Evolutionary conservation across 176 grass and related monocot genomes (phyloP), one percentile per base, ranked within the genome.

Genomic region (Aegilops umbellulata): DNA sequence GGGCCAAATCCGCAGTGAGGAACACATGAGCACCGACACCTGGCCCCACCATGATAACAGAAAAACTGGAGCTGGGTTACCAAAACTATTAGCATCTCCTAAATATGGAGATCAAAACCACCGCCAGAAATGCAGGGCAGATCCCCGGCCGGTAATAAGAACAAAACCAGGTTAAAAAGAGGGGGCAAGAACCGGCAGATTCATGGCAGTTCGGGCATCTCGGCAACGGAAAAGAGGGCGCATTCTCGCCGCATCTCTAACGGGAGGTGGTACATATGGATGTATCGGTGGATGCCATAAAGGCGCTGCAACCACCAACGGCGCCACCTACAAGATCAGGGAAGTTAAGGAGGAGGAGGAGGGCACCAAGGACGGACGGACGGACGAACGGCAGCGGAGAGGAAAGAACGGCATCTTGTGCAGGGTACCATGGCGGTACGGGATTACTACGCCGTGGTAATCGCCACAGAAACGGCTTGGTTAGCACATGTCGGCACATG

Each of bases 401-500:
- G 76, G 34, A 51, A 71, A 61, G 77, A 81, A 88, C 69, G 81
- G 68, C 81, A 85, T 88, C 77, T 85, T 77, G 86, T 57, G 70
- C 86, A 81, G 10, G 47, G 81, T 84, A 84, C 46, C 66, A 74
- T 22, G 74, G 51, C 64, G 7, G 57, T 57, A 44, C 76, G 11
- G 4, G 6, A 12, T 58, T 42, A 79, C 65, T 58, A 60, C 46
- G 9, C 1, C 32, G 64, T 74, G 62, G 65, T 72, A 71, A 65
- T 78, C 31, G 10, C 75, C 51, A 73, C 74, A 42, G 47, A 14
- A 32, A 58, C 24, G 32, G 76, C 23, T 80, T 27, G 80, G 63
- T 88, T 91, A 74, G 44, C 86, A 85, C 90, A 88, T 88, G 85
- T 49, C n/a, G 23, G 81, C 89, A 91, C 81, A 85, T 91, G 82